Evolutionary conservation across 1,284 basidiomycete genomes (phyloP), one percentile per base, ranked within the genome.

Genomic region (Anthracocystis walkeri): DNA sequence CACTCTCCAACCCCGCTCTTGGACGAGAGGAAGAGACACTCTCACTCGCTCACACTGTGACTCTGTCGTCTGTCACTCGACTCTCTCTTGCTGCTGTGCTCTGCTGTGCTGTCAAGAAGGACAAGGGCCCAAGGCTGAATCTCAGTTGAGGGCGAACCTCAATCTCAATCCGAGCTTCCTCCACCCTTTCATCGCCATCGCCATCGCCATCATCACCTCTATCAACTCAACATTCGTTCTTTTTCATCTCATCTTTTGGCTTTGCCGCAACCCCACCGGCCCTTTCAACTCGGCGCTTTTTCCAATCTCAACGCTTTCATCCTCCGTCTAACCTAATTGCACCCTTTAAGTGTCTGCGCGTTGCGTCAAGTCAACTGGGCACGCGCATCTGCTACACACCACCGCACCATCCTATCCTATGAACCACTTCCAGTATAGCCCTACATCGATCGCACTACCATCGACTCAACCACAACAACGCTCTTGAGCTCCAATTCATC

Each of bases 311-410:
- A 46, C 23, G 44, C 44, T 42, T 46, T 18, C 18, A 49, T 38
- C 29, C 29, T 12, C 12, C 8, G 18, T 14, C 49, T 8, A 23
- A 23, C 7, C 49, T 8, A 23, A 23, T 33, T 20, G 31, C 49
- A 16, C 33, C 11, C 18, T 35, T 2, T 38, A 4, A 7, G 31
- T 35, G 27, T 31, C 35, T 41, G 44, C 62, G 62, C 62, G 62
- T 64, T 49, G 62, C 63, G 44, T 54, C 29, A 58, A 27, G 14
- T 46, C 56, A n/a, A 29, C 46, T 41, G 21, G 52, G 49, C 57
- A 40, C 46, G 57, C 56, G 48, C 29, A 31, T 27, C 33, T 40
- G 5, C 18, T 29, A 29, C 23, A 20, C 16, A 11, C n/a, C 25
- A 42, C 2, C 41, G n/a, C 41, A 44, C 23, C 23, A 14, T 42